Evolutionary conservation across 2,329 filamentous ascomycete genomes (phyloP).

Genomic region (Paecilomyces variotii): DNA sequence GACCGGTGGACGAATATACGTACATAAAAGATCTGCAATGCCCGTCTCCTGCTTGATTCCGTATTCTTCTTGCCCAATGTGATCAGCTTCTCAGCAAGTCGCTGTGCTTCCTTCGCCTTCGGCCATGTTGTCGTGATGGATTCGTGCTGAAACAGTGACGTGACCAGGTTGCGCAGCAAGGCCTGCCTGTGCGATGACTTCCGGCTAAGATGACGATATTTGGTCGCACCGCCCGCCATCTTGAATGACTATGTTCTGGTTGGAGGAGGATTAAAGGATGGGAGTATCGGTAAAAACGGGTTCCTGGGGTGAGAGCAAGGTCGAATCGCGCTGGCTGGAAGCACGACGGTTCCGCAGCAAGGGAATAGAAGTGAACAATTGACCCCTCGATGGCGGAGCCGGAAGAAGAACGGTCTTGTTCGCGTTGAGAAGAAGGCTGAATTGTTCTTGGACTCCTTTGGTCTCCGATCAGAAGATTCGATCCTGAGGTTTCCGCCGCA

Average conservation of each 20-base stretch:
- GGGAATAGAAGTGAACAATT: background rate
- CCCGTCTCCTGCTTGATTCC: constrained; percentile 65
- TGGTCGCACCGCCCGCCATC: constrained; percentile 81
- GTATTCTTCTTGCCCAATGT: constrained; percentile 91
- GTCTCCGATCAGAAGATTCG: constrained; percentile 22
- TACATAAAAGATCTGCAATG: constrained; percentile 81
- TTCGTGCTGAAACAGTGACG: constrained; percentile 87
- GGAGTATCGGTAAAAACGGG: background rate
- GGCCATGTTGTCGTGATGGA: constrained; percentile 90
- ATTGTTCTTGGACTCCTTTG: background rate
- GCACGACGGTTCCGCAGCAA: background rate
- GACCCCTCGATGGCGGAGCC: background rate
- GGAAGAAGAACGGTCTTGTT: constrained; percentile 3
- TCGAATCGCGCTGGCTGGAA: background rate
- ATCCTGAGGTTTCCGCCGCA: constrained; percentile 12
- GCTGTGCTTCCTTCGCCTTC: constrained; percentile 95
- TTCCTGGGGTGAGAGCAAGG: background rate
- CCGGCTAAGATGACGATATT: constrained; percentile 83
- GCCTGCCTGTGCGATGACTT: constrained; percentile 82
- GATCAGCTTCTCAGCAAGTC: constrained; percentile 87
- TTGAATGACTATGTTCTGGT: background rate
- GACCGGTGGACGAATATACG: constrained; percentile 24
- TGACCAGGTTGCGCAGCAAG: constrained; percentile 90
- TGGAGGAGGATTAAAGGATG: constrained; percentile 1
- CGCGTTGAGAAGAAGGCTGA: constrained; percentile 1